Conservation (phyloP, 768 basidiomycete species). For the Leucocoprinus leucothites region DNA sequence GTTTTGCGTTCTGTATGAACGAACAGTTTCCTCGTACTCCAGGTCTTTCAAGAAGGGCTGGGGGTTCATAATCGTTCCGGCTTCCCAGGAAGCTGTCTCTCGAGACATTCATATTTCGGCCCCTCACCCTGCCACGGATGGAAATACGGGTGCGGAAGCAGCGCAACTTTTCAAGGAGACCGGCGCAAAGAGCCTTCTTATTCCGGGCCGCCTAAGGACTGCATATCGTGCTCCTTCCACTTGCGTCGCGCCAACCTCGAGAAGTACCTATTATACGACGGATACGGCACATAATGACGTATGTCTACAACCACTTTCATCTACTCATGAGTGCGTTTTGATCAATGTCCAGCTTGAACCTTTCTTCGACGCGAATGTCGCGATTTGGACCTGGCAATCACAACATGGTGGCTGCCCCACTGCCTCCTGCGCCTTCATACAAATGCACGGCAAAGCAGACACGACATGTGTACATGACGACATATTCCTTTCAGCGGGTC, state of each 20-base stretch:
- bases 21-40: conserved; percentile 12
- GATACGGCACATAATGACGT: conserved; percentile 47
- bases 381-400: conserved; percentile 38
- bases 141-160: conserved; percentile 36
- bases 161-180: conserved; percentile 34
- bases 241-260: conserved; percentile 26
- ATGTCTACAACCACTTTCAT: conserved; percentile 9
- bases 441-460: conserved; percentile 43
- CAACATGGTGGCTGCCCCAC: conserved; percentile 34
- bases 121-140: conserved; percentile 41
- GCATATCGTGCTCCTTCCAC: conserved; percentile 29
- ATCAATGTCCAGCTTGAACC: conserved; percentile 34
- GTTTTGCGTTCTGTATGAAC: conserved; percentile 32
- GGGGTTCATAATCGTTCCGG: conserved; percentile 32
- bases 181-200: conserved; percentile 38
- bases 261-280: conserved; percentile 35
- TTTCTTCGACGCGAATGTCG: conserved; percentile 37
- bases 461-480: conserved; percentile 35
- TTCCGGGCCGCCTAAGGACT: conserved; percentile 35
- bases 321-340: no score
- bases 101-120: conserved; percentile 40
- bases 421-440: conserved; percentile 40
- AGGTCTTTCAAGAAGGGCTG: conserved; percentile 29
- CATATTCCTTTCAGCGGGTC: conserved; percentile 43
- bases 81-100: conserved; percentile 18